Base-by-base conservation (phyloP, 805 yeast species). In the Starmera caribaea region DNA sequence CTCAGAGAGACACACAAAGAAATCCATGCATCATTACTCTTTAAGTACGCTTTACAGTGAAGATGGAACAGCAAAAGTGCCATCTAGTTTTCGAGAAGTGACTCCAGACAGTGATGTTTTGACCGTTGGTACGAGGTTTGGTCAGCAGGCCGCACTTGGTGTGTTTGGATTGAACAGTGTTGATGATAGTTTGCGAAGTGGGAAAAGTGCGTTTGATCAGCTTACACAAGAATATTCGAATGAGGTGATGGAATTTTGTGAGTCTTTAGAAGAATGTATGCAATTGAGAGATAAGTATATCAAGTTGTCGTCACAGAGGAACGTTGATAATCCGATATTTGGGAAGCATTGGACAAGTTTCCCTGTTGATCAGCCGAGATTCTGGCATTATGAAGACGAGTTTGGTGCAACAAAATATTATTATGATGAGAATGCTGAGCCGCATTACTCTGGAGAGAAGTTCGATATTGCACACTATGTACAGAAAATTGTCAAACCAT, bases 281-380 rank as follows among this genome's bases (percentile, higher is more conserved):
- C 71, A 70, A 10, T 50, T 80, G 39, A 72, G 97, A 47, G 80
- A 74, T 47, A 75, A 74, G 48, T 89, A 87, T 59, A 71, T 79
- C 52, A 49, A 52, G 3, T 45, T 72, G 3, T 84, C 95, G 1
- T 45, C 72, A 24, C 97, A 89, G 59, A 68, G 78, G 44, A 79
- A 76, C 32, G 47, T 55, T 32, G 76, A 75, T 40, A 88, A 90
- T 58, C 94, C 95, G 4, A 79, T 85, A 51, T 81, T 88, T 59
- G 29, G 32, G 17, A 60, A 58, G 31, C 55, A 64, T 5, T 88
- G 96, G 96, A 58, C 59, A n/a, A 74, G 86, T 28, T 88, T 86
- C 55, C 97, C 97, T 0, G 78, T 79, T 16, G 95, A 96, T 9
- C 48, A 59, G 35, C 64, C 66, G 2, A 65, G 61, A 43, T 63